phyloP scores from a whole-genome alignment of 2,329 filamentous ascomycete genomes.

The Knoxdaviesia capensis region DNA sequence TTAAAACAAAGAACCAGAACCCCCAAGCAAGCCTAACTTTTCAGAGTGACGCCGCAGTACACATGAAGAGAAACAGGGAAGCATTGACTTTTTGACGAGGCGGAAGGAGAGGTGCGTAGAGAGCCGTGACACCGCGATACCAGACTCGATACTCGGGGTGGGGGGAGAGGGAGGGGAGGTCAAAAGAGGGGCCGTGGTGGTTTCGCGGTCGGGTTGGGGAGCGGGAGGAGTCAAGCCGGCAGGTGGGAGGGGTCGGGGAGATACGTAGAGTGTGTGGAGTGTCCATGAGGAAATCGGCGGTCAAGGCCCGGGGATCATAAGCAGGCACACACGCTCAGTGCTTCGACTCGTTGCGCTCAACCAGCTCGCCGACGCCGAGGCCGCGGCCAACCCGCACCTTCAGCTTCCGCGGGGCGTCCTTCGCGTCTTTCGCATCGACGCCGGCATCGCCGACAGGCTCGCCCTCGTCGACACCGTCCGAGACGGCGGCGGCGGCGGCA shows the following conservation, averaged over 20 bases:
- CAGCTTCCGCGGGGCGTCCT: slow-evolving; percentile 38
- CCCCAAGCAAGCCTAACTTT: too few relatives aligned
- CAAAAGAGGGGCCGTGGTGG: background rate
- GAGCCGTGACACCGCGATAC: too few relatives aligned
- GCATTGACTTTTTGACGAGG: too few relatives aligned
- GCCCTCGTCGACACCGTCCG: slow-evolving; percentile 37
- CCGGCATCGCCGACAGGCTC: slow-evolving; percentile 50
- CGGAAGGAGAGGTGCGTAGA: too few relatives aligned
- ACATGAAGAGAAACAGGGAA: too few relatives aligned
- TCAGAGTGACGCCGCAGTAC: too few relatives aligned
- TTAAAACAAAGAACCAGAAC: too few relatives aligned
- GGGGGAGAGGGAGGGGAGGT: background rate
- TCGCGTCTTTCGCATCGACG: slow-evolving; percentile 18
- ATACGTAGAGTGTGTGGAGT: background rate
- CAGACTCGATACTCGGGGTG: too few relatives aligned
- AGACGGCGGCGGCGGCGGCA: slow-evolving; percentile 10
- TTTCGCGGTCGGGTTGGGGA: background rate
- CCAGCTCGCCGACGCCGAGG: slow-evolving; percentile 58
- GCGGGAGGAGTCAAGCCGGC: background rate
- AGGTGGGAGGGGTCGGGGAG: background rate
- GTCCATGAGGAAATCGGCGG: background rate
- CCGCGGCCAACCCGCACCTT: slow-evolving; percentile 71
- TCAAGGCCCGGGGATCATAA: background rate
- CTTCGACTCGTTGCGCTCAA: slow-evolving; percentile 47
- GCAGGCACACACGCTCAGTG: slow-evolving; percentile 10